Conservation (phyloP, 73 alveolate genomes). For the Symbiodinium pilosum region DNA sequence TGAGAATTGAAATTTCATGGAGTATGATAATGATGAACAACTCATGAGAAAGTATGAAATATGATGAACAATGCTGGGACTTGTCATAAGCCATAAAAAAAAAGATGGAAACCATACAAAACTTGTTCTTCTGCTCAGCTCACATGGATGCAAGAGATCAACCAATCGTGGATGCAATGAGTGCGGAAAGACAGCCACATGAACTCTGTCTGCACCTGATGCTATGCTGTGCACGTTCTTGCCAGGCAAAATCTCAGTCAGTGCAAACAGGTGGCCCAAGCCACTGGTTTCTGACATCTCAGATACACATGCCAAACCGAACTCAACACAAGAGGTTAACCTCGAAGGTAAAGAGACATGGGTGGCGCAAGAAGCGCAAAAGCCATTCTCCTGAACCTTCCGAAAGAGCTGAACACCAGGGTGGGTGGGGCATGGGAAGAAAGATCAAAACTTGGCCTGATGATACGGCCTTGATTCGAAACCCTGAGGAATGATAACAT, state of each 20-base stretch:
- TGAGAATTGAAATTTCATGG: no score
- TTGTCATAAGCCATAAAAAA: no score
- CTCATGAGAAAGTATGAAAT: no score
- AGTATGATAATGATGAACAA: no score
- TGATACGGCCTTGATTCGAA: background rate
- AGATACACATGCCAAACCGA: background rate
- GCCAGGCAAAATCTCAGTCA: background rate
- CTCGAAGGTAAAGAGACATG: background rate
- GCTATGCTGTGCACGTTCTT: background rate
- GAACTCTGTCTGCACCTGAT: background rate
- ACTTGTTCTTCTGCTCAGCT: background rate
- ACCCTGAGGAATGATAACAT: background rate
- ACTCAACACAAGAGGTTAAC: background rate
- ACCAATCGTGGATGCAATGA: background rate
- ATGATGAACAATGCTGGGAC: no score
- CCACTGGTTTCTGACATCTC: background rate
- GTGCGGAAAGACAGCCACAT: background rate
- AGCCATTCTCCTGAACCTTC: background rate
- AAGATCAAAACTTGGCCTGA: background rate
- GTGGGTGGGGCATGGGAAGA: background rate
- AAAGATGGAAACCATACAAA: no score
- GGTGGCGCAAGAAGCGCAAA: constrained; percentile 1
- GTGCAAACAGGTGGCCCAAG: background rate
- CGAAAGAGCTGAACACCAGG: background rate
- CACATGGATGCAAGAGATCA: background rate